Evolutionary conservation across 78 protist species (phyloP), one percentile per base, ranked within the genome.

Genomic region (Dictyostelium capitatum): DNA sequence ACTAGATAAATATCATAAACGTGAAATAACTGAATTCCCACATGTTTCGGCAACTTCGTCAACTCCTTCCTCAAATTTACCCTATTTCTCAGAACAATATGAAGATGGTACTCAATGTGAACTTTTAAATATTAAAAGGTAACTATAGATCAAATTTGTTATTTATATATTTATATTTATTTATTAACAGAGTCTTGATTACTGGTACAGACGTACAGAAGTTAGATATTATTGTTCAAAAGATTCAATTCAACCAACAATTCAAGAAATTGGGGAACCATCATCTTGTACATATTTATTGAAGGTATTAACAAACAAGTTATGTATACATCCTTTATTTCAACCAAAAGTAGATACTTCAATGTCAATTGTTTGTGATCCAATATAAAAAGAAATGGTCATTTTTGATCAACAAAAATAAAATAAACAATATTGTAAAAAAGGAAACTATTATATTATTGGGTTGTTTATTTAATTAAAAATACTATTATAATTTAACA

Each of bases 321-420:
- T 87, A 74, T 87, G 93, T 65, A 74, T 54, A 20, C 93, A 87
- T 50, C 84, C 93, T 64, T n/a, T 87, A 41, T 87, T 87, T 17
- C 65, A 50, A 51, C 93, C 93, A 43, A 87, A 77, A 65, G 67
- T 64, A 25, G 83, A 87, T 50, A 37, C 43, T 37, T 37, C 43
- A 2, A 37, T 37, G 43, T 37, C 43, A 37, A 37, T 37, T 37
- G 43, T 37, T 37, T 37, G 43, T 37, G 43, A 37, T 37, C 43
- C 43, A 37, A 37, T 37, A 37, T 37, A 37, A 37, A 37, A 1
- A 37, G 6, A n/a, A 37, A 37, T 37, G 43, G 43, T 37, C 43
- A 37, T 37, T 37, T 3, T 37, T 37, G 2, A 37, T 3, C 43
- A 37, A 37, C 8, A 62, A 6, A 25, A 25, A 28, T 28, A 62